Percentiles rank a stretch among this genome's conserved stretches.
These are phyloP conservation scores for Mediolabrus comicus DNA, from an alignment of 108 stramenopile genomes.

Conservation along the genomic window DNA sequence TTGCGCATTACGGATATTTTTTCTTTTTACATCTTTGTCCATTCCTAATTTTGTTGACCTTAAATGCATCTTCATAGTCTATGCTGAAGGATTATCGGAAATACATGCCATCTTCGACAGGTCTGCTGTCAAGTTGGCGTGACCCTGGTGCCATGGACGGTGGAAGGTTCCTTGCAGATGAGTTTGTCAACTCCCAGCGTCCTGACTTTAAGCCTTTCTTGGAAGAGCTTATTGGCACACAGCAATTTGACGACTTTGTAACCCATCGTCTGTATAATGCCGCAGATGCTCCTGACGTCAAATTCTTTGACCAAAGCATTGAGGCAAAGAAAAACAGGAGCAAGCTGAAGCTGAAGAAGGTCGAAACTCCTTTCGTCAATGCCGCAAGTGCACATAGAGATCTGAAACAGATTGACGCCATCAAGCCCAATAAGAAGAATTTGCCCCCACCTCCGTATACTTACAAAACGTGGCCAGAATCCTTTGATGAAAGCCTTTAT, in stretches of 20 bases:
- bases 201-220: constrained; percentile 69
- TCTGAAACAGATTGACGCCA: constrained; percentile 69
- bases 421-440: constrained; percentile 54
- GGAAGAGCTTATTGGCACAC: constrained; percentile 66
- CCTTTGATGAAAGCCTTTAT: constrained; percentile 59
- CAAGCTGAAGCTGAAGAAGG: constrained; percentile 66
- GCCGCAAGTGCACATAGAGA: constrained; percentile 80
- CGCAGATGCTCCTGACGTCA: constrained; percentile 70
- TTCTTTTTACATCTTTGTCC: too few species aligned
- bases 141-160: constrained; percentile 17
- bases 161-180: constrained; percentile 44
- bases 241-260: constrained; percentile 90
- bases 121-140: constrained; percentile 35
- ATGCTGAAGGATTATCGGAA: constrained; percentile 83
- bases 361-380: constrained; percentile 75
- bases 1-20: too few species aligned
- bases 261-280: constrained; percentile 83
- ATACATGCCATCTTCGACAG: constrained; percentile 48
- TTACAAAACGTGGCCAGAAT: constrained; percentile 79
- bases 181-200: constrained; percentile 67
- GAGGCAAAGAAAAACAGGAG: constrained; percentile 82
- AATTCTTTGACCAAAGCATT: constrained; percentile 89
- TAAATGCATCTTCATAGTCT: too few species aligned
- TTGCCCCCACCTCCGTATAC: constrained; percentile 39
- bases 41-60: too few species aligned